Conservation (phyloP, 768 basidiomycete genomes). For the Suillus fuscotomentosus region DNA sequence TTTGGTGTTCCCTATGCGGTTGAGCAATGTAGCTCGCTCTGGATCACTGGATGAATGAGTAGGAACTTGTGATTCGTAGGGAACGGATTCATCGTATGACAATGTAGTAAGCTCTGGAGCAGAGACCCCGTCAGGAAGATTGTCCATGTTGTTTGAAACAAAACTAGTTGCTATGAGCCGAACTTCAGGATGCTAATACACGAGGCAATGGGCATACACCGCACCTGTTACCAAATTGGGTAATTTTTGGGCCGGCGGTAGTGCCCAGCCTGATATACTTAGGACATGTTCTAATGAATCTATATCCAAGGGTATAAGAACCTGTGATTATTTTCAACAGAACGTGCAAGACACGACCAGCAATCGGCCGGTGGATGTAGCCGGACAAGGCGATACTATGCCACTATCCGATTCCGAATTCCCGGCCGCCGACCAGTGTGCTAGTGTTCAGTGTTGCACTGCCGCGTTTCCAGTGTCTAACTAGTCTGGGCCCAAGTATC, state of each 20-base stretch:
- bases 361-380: too few species aligned
- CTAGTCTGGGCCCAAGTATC: too few species aligned
- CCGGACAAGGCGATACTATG: too few species aligned
- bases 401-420: too few species aligned
- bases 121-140: conserved; percentile 34
- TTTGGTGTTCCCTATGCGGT: conserved; percentile 70
- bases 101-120: conserved; percentile 34
- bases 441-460: too few species aligned
- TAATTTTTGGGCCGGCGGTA: background rate
- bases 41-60: conserved; percentile 30
- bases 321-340: too few species aligned
- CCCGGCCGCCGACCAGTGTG: too few species aligned
- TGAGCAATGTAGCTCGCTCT: conserved; percentile 40
- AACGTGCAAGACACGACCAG: too few species aligned
- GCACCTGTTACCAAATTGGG: background rate
- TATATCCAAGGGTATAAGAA: too few species aligned
- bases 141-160: conserved; percentile 44
- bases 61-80: conserved; percentile 58
- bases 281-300: too few species aligned
- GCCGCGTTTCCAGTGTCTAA: too few species aligned
- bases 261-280: too few species aligned
- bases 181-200: background rate
- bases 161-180: background rate
- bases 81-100: conserved; percentile 54
- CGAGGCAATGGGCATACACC: background rate